Conservation (phyloP, 106 monocot species). For the Apostasia ramifera region DNA sequence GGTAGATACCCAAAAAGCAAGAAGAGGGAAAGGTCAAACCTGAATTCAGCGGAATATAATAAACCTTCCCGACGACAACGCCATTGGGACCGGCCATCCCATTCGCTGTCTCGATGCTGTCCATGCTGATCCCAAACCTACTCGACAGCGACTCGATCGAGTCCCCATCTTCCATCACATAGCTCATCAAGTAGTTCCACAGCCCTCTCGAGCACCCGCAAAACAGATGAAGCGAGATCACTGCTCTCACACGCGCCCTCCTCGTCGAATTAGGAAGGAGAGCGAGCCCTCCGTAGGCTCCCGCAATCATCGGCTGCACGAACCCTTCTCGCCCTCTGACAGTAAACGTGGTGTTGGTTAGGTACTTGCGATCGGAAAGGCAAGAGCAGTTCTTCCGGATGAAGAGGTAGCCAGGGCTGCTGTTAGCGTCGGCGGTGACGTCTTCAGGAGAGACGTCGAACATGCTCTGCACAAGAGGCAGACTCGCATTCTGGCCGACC, state of each 20-base stretch:
- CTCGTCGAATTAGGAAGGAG: constrained; percentile 33
- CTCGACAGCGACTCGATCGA: constrained; percentile 67
- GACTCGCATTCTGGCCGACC: constrained; percentile 13
- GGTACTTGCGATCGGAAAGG: constrained; percentile 30
- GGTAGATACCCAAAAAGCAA: not conserved
- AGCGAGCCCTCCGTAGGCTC: constrained; percentile 43
- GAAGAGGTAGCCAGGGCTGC: constrained; percentile 51
- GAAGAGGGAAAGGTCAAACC: constrained; percentile 25
- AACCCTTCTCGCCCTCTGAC: constrained; percentile 13
- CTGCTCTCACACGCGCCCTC: constrained; percentile 30
- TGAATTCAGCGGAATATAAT: constrained; percentile 88
- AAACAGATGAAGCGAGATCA: constrained; percentile 53
- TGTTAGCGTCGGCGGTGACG: constrained; percentile 57
- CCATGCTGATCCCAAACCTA: constrained; percentile 91
- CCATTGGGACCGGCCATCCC: constrained; percentile 48
- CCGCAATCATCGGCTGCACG: constrained; percentile 12
- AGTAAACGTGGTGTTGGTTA: constrained; percentile 89
- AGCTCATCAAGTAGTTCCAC: constrained; percentile 92
- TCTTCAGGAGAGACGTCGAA: constrained; percentile 64
- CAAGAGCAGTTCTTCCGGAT: constrained; percentile 97
- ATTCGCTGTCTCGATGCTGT: constrained; percentile 78
- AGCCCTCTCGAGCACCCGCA: constrained; percentile 90
- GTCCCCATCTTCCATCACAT: constrained; percentile 68
- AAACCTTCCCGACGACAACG: constrained; percentile 42
- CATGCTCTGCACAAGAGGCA: constrained; percentile 57